Percentiles rank a stretch among this genome's conserved stretches.
Conservation (phyloP, 2,329 filamentous ascomycete species). For the Trichophyton benhamiae region DNA sequence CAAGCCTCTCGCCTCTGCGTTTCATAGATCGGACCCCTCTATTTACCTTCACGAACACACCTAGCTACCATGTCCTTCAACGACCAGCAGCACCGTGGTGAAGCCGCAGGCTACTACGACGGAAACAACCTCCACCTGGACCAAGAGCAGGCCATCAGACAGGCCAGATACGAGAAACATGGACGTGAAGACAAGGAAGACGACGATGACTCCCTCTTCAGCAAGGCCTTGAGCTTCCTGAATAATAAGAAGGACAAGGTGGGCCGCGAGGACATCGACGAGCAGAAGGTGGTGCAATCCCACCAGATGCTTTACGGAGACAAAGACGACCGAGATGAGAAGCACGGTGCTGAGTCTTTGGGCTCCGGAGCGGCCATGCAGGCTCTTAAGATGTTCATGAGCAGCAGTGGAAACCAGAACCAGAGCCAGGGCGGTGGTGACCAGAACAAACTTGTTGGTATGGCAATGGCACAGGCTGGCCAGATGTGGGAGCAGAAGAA, state of each 20-base stretch:
- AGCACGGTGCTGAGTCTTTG: slow-evolving; percentile 36
- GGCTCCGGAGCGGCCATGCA: slow-evolving; percentile 37
- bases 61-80: slow-evolving; percentile 12
- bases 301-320: slow-evolving; percentile 65
- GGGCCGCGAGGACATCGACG: slow-evolving; percentile 44
- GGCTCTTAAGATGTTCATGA: slow-evolving; percentile 66
- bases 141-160: slow-evolving; percentile 41
- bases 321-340: slow-evolving; percentile 35
- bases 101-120: slow-evolving; percentile 5
- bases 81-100: background rate
- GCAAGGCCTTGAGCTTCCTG: slow-evolving; percentile 43
- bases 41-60: slow-evolving; percentile 8
- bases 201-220: slow-evolving; percentile 37
- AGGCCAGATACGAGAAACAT: slow-evolving; percentile 36
- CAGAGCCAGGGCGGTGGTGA: slow-evolving; percentile 32
- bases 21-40: background rate
- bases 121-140: slow-evolving; percentile 32
- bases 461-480: slow-evolving; percentile 79
- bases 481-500: slow-evolving; percentile 58
- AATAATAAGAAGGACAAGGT: slow-evolving; percentile 39
- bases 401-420: slow-evolving; percentile 31
- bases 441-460: slow-evolving; percentile 68
- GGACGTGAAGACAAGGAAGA: slow-evolving; percentile 35
- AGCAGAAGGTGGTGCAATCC: slow-evolving; percentile 55
- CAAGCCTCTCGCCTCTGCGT: background rate